Conservation (phyloP, 2,329 filamentous ascomycete species). For the Colletotrichum phormii region DNA sequence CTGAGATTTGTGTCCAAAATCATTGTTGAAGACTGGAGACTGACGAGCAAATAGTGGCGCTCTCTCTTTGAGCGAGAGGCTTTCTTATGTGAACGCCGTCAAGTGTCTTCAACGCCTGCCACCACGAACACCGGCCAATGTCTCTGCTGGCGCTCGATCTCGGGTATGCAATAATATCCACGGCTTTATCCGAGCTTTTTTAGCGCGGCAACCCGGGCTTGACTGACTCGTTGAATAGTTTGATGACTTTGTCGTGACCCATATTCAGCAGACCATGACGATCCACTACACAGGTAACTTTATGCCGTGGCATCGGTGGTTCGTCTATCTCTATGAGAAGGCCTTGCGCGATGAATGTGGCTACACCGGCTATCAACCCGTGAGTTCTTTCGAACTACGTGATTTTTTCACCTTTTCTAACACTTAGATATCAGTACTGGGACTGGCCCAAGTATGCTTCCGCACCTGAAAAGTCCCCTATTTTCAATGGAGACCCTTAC, state of each 20-base stretch:
- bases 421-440: conserved; percentile 45
- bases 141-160: conserved; percentile 55
- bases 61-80: conserved; percentile 47
- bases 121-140: conserved; percentile 45
- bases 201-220: no score
- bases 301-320: conserved; percentile 58
- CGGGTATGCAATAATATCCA: conserved; percentile 44
- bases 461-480: neutral
- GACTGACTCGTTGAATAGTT: conserved; percentile 30
- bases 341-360: conserved; percentile 55
- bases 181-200: no score
- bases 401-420: neutral
- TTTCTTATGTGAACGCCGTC: conserved; percentile 57
- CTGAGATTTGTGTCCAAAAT: neutral
- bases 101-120: conserved; percentile 56
- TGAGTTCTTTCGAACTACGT: conserved; percentile 11
- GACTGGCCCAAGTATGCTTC: conserved; percentile 48
- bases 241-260: conserved; percentile 47
- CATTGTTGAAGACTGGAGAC: neutral
- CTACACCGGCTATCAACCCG: conserved; percentile 53
- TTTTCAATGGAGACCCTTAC: conserved; percentile 38
- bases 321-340: conserved; percentile 51
- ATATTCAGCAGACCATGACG: conserved; percentile 44
- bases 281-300: conserved; percentile 48
- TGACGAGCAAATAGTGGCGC: conserved; percentile 39